Evolutionary conservation across 73 alveolate species (phyloP), one percentile per base, ranked within the genome.

Genomic region (Symbiodinium natans): DNA sequence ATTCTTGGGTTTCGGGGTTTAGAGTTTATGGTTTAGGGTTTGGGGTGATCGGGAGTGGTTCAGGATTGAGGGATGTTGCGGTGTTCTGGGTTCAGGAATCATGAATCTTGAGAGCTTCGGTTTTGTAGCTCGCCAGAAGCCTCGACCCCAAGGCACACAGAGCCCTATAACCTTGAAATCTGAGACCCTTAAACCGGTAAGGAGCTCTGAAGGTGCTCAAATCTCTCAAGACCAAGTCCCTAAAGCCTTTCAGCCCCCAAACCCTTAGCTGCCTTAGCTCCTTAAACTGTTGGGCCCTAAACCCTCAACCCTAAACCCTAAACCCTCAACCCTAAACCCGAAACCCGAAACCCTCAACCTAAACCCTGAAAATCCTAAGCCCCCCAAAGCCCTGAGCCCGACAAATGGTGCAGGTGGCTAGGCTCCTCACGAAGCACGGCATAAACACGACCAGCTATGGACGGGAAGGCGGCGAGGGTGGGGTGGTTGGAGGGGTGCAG

Each of bases 391-490:
- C 77, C 29, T n/a, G 29, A 25, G 77, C 77, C 29, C 77, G 6
- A 59, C 3, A 19, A 3, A 19, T 13, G 77, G 34, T 4, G 5
- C 82, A 86, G 68, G 93, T 86, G 93, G 82, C 52, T 52, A 86
- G 68, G 39, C 93, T 86, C 36, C 93, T 86, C 83, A 52, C 59
- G 29, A 86, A 77, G 56, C 93, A 86, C 43, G 93, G 93, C 29
- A 74, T 86, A 31, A 86, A 56, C 83, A 86, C 93, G 29, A 34
- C 93, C 38, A 52, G 23, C 93, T 86, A 86, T 29, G 93, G 93
- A 33, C 83, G 93, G 40, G 93, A 86, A 86, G 93, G 93, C 82
- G 9, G 15, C 39, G 36, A 15, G 21, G 39, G n/a, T 29, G 39
- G 83, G 83, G n/a, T 0, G 40, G 39, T 2, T 29, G 4, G 41